Conservation (phyloP, 331 rosid genomes). For the Malus hybrid region DNA sequence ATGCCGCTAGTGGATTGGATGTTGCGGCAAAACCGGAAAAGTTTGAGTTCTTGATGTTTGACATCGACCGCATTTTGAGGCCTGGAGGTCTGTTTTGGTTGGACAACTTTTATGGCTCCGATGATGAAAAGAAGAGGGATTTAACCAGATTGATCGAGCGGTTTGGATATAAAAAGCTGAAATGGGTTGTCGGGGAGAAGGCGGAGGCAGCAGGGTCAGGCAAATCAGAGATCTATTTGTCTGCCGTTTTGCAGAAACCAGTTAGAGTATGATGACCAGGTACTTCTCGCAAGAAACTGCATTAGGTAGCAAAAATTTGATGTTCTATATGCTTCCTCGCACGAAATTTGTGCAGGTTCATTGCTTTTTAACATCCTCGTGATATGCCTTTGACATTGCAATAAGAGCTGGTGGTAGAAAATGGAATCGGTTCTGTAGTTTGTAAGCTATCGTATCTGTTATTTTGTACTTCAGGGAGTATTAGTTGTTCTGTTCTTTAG, state of each 20-base stretch:
- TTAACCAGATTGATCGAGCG: slow-evolving; percentile 74
- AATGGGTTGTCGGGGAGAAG: slow-evolving; percentile 88
- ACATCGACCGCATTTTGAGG: slow-evolving; percentile 65
- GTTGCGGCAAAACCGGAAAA: slow-evolving; percentile 56
- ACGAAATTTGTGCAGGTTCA: slow-evolving; percentile 24
- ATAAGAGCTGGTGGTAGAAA: slow-evolving; percentile 33
- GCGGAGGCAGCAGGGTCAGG: slow-evolving; percentile 38
- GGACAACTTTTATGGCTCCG: slow-evolving; percentile 60
- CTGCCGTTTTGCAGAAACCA: slow-evolving; percentile 86
- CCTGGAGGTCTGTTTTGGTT: slow-evolving; percentile 88
- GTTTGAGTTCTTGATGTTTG: slow-evolving; percentile 84
- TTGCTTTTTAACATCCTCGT: slow-evolving; percentile 17
- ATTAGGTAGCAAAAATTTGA: slow-evolving; percentile 21
- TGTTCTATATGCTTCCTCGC: slow-evolving; percentile 19
- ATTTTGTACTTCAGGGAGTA: slow-evolving; percentile 5
- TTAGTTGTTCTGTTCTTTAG: slow-evolving; percentile 2
- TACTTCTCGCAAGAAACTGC: slow-evolving; percentile 1
- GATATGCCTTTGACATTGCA: slow-evolving; percentile 30
- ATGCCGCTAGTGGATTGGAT: slow-evolving; percentile 53
- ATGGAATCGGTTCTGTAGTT: slow-evolving; percentile 15
- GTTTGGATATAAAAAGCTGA: slow-evolving; percentile 83
- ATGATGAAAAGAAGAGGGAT: slow-evolving; percentile 63
- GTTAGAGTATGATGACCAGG: slow-evolving; percentile 51
- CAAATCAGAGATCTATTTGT: slow-evolving; percentile 51
- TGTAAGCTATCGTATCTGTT: slow-evolving; percentile 19